Conservation (phyloP, 805 yeast genomes). For the Nakazawaea wyomingensis region DNA sequence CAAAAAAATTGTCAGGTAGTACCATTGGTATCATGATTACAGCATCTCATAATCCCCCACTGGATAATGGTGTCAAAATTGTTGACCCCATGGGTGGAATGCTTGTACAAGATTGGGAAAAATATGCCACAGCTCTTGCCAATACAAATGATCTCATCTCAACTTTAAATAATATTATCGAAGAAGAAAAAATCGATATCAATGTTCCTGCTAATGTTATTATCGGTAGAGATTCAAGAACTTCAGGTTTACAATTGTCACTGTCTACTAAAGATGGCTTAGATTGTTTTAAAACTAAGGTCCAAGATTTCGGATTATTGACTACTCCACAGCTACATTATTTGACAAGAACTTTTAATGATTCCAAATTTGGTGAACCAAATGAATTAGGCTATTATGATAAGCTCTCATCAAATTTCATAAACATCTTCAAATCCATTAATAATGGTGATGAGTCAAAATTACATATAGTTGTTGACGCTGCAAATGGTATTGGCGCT, state of each 20-base stretch:
- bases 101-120: conserved; percentile 83
- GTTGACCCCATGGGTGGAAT: conserved; percentile 91
- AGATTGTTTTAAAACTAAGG: conserved; percentile 38
- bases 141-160: conserved; percentile 48
- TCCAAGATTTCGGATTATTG: conserved; percentile 57
- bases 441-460: conserved; percentile 12
- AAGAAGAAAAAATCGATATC: conserved; percentile 41
- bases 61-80: conserved; percentile 88
- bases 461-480: conserved; percentile 61
- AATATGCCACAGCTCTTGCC: conserved; percentile 72
- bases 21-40: conserved; percentile 95
- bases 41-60: conserved; percentile 91
- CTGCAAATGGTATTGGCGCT: conserved; percentile 98
- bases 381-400: conserved; percentile 65
- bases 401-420: conserved; percentile 54
- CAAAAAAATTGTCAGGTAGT: conserved; percentile 62
- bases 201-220: conserved; percentile 41
- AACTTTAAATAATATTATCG: conserved; percentile 33
- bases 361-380: conserved; percentile 53
- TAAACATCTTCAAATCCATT: conserved; percentile 22
- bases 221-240: conserved; percentile 86
- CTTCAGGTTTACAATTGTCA: conserved; percentile 65
- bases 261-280: conserved; percentile 60
- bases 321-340: conserved; percentile 97
- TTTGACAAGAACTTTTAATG: conserved; percentile 69